A percentile compares a stretch with the other conserved stretches of the same genome.
These are phyloP conservation scores for Sclerotinia glacialis DNA, from an alignment of 2,329 filamentous ascomycete species.

Conservation along the genomic window DNA sequence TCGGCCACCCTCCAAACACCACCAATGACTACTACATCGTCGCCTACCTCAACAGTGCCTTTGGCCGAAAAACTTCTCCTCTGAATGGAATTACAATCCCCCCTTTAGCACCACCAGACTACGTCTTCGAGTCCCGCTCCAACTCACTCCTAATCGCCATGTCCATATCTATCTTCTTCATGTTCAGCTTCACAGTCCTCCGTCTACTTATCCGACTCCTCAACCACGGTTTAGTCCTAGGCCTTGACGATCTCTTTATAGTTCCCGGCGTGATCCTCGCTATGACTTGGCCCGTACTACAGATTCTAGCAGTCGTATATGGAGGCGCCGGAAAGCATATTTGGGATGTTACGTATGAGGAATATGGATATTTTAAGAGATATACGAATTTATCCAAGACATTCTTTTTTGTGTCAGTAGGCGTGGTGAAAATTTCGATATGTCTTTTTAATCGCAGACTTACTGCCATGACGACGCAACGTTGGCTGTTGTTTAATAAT, in stretches of 20 bases:
- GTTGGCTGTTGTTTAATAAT: conserved; percentile 39
- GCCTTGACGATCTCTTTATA: conserved; percentile 40
- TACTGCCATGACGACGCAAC: conserved; percentile 36
- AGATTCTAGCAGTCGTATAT: conserved; percentile 34
- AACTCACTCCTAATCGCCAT: conserved; percentile 37
- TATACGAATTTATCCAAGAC: conserved; percentile 91
- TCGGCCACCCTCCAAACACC: conserved; percentile 35
- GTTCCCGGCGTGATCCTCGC: conserved; percentile 37
- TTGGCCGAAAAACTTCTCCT: conserved; percentile 29
- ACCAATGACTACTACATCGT: conserved; percentile 38
- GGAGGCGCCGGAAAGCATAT: conserved; percentile 37
- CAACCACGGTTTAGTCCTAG: conserved; percentile 36
- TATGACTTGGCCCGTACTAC: conserved; percentile 35
- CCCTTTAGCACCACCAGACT: conserved; percentile 20
- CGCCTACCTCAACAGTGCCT: conserved; percentile 32
- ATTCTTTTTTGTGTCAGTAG: conserved; percentile 84
- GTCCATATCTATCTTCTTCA: conserved; percentile 36
- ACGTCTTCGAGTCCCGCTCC: conserved; percentile 34
- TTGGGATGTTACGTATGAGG: conserved; percentile 40
- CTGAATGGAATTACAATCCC: conserved; percentile 21
- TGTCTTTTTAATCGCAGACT: conserved; percentile 42
- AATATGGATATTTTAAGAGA: conserved; percentile 54
- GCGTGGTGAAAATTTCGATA: conserved; percentile 43
- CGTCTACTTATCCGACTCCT: conserved; percentile 37
- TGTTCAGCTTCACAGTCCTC: conserved; percentile 36